phyloP scores from a whole-genome alignment of 495 filamentous ascomycete species.

The Neurospora sp. region DNA sequence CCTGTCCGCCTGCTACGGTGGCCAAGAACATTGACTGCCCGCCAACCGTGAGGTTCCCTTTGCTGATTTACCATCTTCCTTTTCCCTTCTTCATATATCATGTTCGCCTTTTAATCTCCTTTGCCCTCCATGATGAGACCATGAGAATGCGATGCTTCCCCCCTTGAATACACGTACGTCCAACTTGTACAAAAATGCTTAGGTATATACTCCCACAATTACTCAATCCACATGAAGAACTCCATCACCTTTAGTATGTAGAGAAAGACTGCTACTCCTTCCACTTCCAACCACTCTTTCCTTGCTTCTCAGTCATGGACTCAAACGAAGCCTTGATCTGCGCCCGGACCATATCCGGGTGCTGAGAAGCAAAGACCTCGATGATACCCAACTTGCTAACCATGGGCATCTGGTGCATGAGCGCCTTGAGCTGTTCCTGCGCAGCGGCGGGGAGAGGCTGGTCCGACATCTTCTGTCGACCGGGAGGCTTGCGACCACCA shows the following conservation, averaged over 20 bases:
- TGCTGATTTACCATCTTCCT: background rate
- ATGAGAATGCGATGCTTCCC: background rate
- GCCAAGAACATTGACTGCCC: background rate
- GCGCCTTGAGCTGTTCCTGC: slow-evolving; percentile 16
- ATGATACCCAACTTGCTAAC: slow-evolving; percentile 21
- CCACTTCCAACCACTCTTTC: slow-evolving; percentile 14
- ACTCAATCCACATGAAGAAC: background rate
- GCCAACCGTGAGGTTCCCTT: background rate
- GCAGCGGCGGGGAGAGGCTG: slow-evolving; percentile 9
- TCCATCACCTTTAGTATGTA: background rate
- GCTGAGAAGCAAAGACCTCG: slow-evolving; percentile 15
- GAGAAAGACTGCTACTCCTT: slow-evolving; percentile 11
- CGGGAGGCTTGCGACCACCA: background rate
- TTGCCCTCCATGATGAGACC: background rate
- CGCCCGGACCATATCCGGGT: slow-evolving; percentile 4
- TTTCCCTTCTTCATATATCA: background rate
- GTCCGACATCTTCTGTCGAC: slow-evolving; percentile 11
- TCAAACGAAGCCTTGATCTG: slow-evolving; percentile 22
- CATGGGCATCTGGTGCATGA: slow-evolving; percentile 13
- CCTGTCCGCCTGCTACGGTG: background rate
- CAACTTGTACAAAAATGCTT: background rate
- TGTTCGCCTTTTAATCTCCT: background rate
- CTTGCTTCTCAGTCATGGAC: slow-evolving; percentile 9
- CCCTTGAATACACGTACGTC: background rate
- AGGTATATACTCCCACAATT: background rate